phyloP scores from a whole-genome alignment of 768 basidiomycete genomes.

The Xerocomellus chrysenteron region DNA sequence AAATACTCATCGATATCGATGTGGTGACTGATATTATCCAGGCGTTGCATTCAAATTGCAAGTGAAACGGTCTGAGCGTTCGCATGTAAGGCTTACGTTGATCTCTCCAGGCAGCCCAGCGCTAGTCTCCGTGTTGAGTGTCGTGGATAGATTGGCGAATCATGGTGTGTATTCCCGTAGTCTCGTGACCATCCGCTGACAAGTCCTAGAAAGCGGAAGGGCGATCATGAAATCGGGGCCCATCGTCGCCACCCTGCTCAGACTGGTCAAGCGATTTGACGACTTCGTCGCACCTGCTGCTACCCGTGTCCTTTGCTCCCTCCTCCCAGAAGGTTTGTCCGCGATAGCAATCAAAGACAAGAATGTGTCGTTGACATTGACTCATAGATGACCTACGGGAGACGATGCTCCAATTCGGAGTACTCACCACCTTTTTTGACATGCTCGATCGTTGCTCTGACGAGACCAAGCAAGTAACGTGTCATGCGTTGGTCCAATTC shows the following conservation, averaged over 20 bases:
- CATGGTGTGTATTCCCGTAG: conserved; percentile 4
- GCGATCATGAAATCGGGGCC: conserved; percentile 2
- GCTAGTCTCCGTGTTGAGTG: conserved; percentile 22
- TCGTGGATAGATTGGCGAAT: conserved; percentile 17
- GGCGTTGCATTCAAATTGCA: conserved; percentile 18
- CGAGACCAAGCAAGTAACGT: conserved; percentile 15
- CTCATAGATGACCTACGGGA: conserved; percentile 19
- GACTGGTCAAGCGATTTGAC: conserved; percentile 20
- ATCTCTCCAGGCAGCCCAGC: conserved; percentile 16
- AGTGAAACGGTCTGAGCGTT: background rate
- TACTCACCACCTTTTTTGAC: conserved; percentile 18
- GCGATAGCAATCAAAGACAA: background rate
- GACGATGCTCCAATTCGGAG: conserved; percentile 15
- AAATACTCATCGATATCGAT: conserved; percentile 14
- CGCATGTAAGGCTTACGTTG: background rate
- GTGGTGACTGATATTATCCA: conserved; percentile 18
- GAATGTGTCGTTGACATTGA: background rate
- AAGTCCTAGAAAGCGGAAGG: conserved; percentile 4
- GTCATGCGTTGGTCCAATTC: conserved; percentile 16
- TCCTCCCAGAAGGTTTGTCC: conserved; percentile 23
- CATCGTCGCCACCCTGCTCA: conserved; percentile 17
- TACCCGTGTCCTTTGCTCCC: conserved; percentile 22
- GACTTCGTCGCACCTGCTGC: conserved; percentile 32
- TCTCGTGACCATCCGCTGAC: background rate
- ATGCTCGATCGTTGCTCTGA: conserved; percentile 22